Base-by-base conservation (phyloP, 352 stramenopile species). In the Blastocystis sp. region DNA sequence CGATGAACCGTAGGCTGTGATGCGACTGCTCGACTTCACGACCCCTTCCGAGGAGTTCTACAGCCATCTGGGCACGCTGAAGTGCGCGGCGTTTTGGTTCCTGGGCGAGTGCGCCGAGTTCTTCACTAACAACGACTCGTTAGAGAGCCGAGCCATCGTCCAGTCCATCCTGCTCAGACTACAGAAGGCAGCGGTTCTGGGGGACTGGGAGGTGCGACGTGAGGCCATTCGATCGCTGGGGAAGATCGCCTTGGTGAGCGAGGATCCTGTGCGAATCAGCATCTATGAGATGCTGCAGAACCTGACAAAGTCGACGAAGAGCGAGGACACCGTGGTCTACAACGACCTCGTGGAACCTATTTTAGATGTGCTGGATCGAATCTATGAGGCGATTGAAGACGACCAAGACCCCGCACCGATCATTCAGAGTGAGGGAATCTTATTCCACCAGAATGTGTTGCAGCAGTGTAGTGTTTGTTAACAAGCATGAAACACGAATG, bases 251-350 rank as follows among this genome's bases (percentile, higher is more conserved):
- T 26, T 87, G 63, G 63, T 76, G n/a, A 75, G 56, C 41, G 76
- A 75, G 63, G 76, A 87, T 3, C 76, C 76, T 7, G 41, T 87
- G 8, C 76, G 76, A 16, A 68, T 87, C n/a, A 41, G 41, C 34
- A 37, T 87, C 24, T 87, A 87, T 34, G 76, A 87, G 24, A 68
- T 87, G 53, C 76, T 87, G 41, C 76, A 75, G 55, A 87, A 87
- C 41, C 76, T 87, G 34, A 75, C 76, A 39, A 66, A 34, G 9
- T n/a, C 34, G 37, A 43, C 24, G 45, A 76, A 18, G 20, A 69
- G n/a, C 37, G 55, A 87, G 43, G 63, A 87, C 18, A 43, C 34
- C 6, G 45, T 20, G 45, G 76, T 87, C n/a, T 87, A 76, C 76
- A 69, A 87, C 63, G 76, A 87, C 39, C 55, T 87, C 16, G 39